A percentile compares a stretch with the other conserved stretches of the same genome.
Evolutionary conservation across 495 filamentous ascomycete genomes (phyloP).

Genomic region (Talaromyces thailandensis): DNA sequence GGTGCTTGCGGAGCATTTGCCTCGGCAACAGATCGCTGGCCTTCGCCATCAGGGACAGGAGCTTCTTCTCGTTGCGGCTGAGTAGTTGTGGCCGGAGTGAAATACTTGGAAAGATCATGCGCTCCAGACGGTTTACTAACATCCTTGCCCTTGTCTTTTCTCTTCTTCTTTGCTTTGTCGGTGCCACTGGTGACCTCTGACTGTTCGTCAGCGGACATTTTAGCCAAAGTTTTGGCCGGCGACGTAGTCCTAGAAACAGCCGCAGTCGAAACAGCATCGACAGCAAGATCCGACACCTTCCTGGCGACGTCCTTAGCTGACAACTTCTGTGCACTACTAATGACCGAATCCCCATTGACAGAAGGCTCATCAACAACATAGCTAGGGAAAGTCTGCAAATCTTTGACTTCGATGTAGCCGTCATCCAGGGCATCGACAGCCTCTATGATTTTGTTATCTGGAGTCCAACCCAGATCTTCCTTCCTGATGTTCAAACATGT

Average conservation of each 20-base stretch:
- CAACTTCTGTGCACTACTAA: constrained; percentile 22
- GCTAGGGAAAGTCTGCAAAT: constrained; percentile 37
- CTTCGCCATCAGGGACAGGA: background rate
- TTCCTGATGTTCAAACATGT: constrained; percentile 76
- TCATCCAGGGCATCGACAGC: constrained; percentile 64
- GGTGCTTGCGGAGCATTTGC: background rate
- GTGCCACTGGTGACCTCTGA: constrained; percentile 24
- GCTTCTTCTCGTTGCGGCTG: background rate
- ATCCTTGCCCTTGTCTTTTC: constrained; percentile 45
- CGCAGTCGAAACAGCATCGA: constrained; percentile 21
- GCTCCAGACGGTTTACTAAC: constrained; percentile 24
- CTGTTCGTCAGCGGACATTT: constrained; percentile 30
- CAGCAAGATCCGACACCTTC: constrained; percentile 23
- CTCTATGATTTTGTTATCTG: constrained; percentile 73
- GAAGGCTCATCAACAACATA: constrained; percentile 39
- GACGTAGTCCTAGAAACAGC: constrained; percentile 29
- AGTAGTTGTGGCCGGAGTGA: constrained; percentile 6
- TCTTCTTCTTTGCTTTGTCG: constrained; percentile 49
- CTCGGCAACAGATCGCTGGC: background rate
- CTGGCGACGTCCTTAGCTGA: constrained; percentile 27
- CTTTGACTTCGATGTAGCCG: constrained; percentile 45
- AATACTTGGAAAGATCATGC: constrained; percentile 9
- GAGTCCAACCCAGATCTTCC: constrained; percentile 80
- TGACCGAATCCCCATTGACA: constrained; percentile 37
- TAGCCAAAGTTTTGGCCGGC: constrained; percentile 37